Conservation (phyloP, 352 stramenopile genomes). For the Nothophytophthora sp. region DNA sequence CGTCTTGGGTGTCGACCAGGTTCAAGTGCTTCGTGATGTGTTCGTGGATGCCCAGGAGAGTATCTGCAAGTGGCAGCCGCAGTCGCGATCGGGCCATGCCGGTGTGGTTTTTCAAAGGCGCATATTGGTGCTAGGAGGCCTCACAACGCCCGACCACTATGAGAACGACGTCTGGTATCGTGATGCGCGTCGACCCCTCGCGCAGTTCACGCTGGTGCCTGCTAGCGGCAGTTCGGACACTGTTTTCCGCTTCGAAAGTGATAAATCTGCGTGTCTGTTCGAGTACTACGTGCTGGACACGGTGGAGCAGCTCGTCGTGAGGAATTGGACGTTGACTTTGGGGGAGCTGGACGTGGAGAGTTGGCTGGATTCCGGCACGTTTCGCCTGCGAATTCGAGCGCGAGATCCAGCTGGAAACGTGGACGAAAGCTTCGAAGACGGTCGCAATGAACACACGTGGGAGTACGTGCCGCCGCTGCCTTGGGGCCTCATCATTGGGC, state of each 20-base stretch:
- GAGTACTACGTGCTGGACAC: constrained; percentile 92
- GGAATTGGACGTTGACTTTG: constrained; percentile 68
- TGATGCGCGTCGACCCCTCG: constrained; percentile 44
- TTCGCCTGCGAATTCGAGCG: constrained; percentile 89
- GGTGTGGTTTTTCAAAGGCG: constrained; percentile 76
- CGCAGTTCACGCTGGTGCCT: constrained; percentile 53
- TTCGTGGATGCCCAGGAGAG: constrained; percentile 66
- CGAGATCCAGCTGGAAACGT: constrained; percentile 93
- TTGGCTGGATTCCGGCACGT: constrained; percentile 85
- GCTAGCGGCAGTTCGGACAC: constrained; percentile 61
- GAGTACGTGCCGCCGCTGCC: constrained; percentile 91
- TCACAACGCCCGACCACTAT: constrained; percentile 61
- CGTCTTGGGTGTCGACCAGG: constrained; percentile 65
- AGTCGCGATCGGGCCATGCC: constrained; percentile 57
- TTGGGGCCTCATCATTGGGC: constrained; percentile 87
- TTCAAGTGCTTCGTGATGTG: constrained; percentile 59
- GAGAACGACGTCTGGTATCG: constrained; percentile 91
- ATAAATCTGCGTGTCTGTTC: constrained; percentile 90
- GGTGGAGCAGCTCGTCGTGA: constrained; percentile 83
- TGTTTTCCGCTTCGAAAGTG: constrained; percentile 88
- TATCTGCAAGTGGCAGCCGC: constrained; percentile 68
- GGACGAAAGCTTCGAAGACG: constrained; percentile 79
- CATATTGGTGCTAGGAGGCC: constrained; percentile 75
- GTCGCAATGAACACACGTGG: constrained; percentile 93
- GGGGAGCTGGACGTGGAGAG: constrained; percentile 39